Conservation (phyloP, 495 filamentous ascomycete genomes). For the Penicillium herquei region DNA sequence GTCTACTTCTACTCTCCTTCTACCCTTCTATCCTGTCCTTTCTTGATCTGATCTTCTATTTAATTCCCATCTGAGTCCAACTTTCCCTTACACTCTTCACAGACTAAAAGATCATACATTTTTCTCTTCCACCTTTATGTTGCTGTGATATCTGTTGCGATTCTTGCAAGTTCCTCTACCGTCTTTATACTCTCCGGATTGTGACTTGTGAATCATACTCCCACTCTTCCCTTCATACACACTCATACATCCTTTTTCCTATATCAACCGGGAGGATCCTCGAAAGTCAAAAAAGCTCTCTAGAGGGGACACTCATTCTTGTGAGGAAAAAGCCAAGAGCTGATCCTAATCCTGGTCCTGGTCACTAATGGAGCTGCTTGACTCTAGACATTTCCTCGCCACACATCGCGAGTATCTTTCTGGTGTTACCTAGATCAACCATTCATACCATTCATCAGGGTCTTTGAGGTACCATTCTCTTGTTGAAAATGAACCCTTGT, state of each 20-base stretch:
- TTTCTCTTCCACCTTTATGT: conserved; percentile 1
- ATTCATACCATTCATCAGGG: conserved; percentile 22
- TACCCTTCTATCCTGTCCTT: background rate
- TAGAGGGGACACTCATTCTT: background rate
- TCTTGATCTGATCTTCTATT: too few species aligned
- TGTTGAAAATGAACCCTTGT: conserved; percentile 30
- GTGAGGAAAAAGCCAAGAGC: conserved; percentile 5
- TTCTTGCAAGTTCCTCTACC: background rate
- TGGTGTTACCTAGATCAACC: conserved; percentile 18
- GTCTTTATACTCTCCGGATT: background rate
- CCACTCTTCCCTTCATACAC: background rate
- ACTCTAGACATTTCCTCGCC: conserved; percentile 18
- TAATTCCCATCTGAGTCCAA: too few species aligned
- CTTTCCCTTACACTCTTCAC: too few species aligned
- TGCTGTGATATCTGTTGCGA: background rate
- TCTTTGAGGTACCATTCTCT: conserved; percentile 24
- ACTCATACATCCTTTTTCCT: background rate
- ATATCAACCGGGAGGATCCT: background rate
- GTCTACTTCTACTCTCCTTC: background rate
- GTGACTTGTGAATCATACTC: background rate
- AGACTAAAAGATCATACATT: background rate
- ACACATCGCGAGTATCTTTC: conserved; percentile 16
- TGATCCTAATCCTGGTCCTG: conserved; percentile 7
- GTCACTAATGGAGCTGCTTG: conserved; percentile 16
- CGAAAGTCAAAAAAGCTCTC: background rate